phyloP scores from a whole-genome alignment of 495 filamentous ascomycete genomes.

The Parmelia sp. region DNA sequence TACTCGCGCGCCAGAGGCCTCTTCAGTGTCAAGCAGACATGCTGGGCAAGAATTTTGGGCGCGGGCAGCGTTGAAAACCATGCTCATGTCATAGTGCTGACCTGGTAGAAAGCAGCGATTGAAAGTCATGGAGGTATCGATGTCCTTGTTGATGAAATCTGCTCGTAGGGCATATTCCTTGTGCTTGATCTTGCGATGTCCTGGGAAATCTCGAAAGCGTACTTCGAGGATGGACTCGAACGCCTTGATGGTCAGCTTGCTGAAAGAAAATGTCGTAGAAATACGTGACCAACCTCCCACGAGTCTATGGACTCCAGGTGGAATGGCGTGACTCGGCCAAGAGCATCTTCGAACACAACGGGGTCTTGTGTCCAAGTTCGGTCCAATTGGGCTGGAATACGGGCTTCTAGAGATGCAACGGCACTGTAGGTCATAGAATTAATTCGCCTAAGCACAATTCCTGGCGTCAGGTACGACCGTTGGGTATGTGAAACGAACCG shows the following conservation, averaged over 20 bases:
- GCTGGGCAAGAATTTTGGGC: not conserved
- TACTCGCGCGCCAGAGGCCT: not conserved
- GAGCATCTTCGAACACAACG: slow-evolving; percentile 14
- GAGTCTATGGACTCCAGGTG: slow-evolving; percentile 17
- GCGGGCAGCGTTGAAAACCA: not conserved
- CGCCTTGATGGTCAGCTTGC: not conserved
- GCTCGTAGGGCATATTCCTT: not conserved
- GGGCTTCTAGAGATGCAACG: slow-evolving; percentile 4
- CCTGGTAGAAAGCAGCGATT: not conserved
- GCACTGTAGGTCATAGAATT: slow-evolving; percentile 13
- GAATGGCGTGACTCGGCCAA: slow-evolving; percentile 11
- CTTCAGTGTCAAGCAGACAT: not conserved
- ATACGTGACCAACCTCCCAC: slow-evolving; percentile 12
- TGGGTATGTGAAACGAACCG: not conserved
- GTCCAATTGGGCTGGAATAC: slow-evolving; percentile 2
- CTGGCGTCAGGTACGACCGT: not conserved
- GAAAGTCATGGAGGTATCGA: not conserved
- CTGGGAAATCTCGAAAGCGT: not conserved
- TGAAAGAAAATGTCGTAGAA: too few species aligned
- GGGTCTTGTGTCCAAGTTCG: slow-evolving; percentile 12
- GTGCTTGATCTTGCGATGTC: not conserved
- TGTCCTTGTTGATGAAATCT: not conserved
- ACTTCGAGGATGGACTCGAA: not conserved
- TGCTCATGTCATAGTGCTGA: not conserved
- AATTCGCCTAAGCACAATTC: not conserved